phyloP scores from a whole-genome alignment of 1,284 basidiomycete species.

The Cryptococcus sp. region DNA sequence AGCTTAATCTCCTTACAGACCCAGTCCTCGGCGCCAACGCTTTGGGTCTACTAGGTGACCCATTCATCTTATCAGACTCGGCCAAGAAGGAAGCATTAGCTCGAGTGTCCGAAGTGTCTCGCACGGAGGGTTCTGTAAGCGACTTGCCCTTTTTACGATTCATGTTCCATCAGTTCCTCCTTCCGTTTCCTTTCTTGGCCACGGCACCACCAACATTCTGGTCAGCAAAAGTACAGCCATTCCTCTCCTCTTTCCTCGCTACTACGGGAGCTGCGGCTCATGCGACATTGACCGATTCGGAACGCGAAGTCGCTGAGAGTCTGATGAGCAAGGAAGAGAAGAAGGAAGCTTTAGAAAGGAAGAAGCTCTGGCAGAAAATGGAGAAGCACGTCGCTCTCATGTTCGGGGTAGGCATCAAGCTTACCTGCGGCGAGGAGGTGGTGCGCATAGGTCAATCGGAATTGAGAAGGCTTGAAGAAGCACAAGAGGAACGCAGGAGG shows the following conservation, averaged over 20 bases:
- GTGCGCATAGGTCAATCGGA: slow-evolving; percentile 80
- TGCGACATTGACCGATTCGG: slow-evolving; percentile 44
- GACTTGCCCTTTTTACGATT: slow-evolving; percentile 86
- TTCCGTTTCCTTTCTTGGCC: slow-evolving; percentile 90
- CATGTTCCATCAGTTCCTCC: slow-evolving; percentile 84
- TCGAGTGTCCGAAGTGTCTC: slow-evolving; percentile 27
- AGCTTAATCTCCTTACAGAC: slow-evolving; percentile 69
- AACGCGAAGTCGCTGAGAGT: slow-evolving; percentile 36
- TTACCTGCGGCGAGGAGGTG: slow-evolving; percentile 79
- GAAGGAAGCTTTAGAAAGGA: slow-evolving; percentile 61
- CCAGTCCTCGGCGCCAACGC: slow-evolving; percentile 65
- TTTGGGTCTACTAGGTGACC: slow-evolving; percentile 80
- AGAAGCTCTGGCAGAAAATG: slow-evolving; percentile 67
- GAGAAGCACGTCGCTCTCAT: slow-evolving; percentile 83
- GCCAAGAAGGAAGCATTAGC: slow-evolving; percentile 57
- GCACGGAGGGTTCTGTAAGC: slow-evolving; percentile 26
- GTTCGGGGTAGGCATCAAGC: slow-evolving; percentile 75
- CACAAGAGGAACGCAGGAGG: slow-evolving; percentile 60
- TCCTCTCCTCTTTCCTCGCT: slow-evolving; percentile 75
- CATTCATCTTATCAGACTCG: slow-evolving; percentile 67
- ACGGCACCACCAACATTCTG: slow-evolving; percentile 85
- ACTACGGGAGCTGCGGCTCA: slow-evolving; percentile 55
- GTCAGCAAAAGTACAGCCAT: slow-evolving; percentile 87
- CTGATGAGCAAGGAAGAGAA: slow-evolving; percentile 56
- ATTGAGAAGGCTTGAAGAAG: slow-evolving; percentile 69